Evolutionary conservation across 306 rosid genomes (phyloP), one percentile per base, ranked within the genome.

Genomic region (Cicer cuneatum): DNA sequence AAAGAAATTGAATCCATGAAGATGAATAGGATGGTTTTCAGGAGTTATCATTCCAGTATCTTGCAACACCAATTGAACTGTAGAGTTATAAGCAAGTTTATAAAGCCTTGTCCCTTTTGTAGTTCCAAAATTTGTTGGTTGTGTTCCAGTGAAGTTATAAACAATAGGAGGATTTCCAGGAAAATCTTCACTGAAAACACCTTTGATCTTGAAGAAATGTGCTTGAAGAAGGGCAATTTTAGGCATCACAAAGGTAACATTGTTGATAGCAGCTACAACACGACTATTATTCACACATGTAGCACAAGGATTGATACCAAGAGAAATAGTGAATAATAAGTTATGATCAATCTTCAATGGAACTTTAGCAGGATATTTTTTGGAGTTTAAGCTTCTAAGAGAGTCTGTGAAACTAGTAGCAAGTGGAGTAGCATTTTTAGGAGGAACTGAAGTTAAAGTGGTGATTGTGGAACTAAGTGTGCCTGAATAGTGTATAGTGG

Each of bases 1-100:
- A 71, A 87, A 90, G 89, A 92, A 90, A 48, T 92, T 92, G 77
- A 85, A 88, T 2, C 98, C 96, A 79, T 92, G 98, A 5, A 92
- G 89, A 82, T 92, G 98, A 75, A 92, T 21, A 8, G 98, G 98
- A 68, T 92, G 98, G 75, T 87, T 92, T 76, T 92, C 96, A 12
- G 92, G 90, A 16, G 96, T 29, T 13, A 92, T 63, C 92, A 90
- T 82, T 72, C 90, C 94, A 3, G 98, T 92, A 51, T 89, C 98
- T 66, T 92, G 98, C 78, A 92, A 82, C 1, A 92, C 98, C 43
- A 92, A 8, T 16, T 92, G 87, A 39, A 92, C 96, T 0, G 98
- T 92, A 1, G 92, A 83, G 78, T 90, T 89, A 49, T 92, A 92
- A 13, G 87, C 71, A 66, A 92, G 89, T 66, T 96, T 88, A 46